A percentile compares a stretch with the other conserved stretches of the same genome.
Evolutionary conservation across 140 eudicot species (phyloP).

Genomic region (Oenanthe javanica): DNA sequence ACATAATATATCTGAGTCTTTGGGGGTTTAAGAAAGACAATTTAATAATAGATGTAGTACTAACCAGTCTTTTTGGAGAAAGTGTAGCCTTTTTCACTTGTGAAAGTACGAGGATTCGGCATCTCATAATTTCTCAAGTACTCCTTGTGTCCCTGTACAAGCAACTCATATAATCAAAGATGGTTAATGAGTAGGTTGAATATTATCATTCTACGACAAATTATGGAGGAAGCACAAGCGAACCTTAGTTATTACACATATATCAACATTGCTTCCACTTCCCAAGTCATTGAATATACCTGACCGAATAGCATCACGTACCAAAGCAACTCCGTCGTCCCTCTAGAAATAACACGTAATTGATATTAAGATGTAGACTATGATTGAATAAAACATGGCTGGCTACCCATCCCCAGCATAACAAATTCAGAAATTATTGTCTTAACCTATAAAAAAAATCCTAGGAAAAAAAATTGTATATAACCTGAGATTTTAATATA

Average conservation of each 20-base stretch:
- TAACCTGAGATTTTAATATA: not conserved
- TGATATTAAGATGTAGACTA: not conserved
- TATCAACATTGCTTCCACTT: slow-evolving; percentile 93
- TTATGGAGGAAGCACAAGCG: slow-evolving; percentile 13
- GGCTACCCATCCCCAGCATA: not conserved
- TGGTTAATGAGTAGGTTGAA: not conserved
- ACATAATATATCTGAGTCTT: not conserved
- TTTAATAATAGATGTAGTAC: slow-evolving; percentile 1
- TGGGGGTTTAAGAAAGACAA: too few species aligned
- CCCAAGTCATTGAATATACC: slow-evolving; percentile 87
- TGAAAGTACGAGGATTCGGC: slow-evolving; percentile 91
- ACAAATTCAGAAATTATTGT: not conserved
- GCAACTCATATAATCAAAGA: not conserved
- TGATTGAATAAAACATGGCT: not conserved
- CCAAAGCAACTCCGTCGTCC: slow-evolving; percentile 80
- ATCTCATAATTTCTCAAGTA: slow-evolving; percentile 57
- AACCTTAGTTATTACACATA: slow-evolving; percentile 83
- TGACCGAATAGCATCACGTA: slow-evolving; percentile 75
- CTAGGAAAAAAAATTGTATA: not conserved
- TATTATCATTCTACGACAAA: not conserved
- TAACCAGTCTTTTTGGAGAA: slow-evolving; percentile 84
- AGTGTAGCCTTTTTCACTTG: slow-evolving; percentile 63
- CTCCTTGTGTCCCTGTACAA: slow-evolving; percentile 60
- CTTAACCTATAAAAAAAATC: not conserved
- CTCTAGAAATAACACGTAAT: slow-evolving; percentile 29